phyloP scores from a whole-genome alignment of 176 grass and related monocot genomes.

The Bromus sterilis region DNA sequence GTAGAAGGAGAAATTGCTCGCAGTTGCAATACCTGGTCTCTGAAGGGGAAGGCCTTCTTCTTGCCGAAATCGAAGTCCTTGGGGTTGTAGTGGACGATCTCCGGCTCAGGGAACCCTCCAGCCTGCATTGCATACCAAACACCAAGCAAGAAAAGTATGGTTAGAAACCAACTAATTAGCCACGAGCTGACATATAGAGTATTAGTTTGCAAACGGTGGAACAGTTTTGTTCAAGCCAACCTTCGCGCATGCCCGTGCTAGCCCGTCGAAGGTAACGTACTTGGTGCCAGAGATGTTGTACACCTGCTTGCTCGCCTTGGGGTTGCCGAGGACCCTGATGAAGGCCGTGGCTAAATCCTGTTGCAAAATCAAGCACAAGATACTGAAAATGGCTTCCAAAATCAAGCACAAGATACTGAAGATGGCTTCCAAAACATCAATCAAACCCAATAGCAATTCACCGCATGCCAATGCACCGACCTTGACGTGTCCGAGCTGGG shows the following conservation, averaged over 20 bases:
- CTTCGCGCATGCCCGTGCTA: conserved; percentile 91
- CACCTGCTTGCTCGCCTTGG: conserved; percentile 86
- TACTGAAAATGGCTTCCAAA: not conserved
- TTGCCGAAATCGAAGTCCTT: conserved; percentile 98
- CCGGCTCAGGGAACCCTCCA: conserved; percentile 82
- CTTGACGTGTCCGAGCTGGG: conserved; percentile 98
- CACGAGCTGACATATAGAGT: not conserved
- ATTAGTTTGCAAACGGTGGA: not conserved
- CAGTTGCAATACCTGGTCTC: conserved; percentile 69
- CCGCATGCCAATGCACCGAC: not conserved
- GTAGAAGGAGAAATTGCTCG: not conserved
- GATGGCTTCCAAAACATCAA: not conserved
- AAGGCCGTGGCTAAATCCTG: conserved; percentile 82
- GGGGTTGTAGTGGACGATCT: conserved; percentile 82
- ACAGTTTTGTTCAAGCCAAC: conserved; percentile 24
- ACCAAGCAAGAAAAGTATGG: not conserved
- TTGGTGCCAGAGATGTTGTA: conserved; percentile 95
- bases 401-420: not conserved
- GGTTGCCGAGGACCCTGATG: conserved; percentile 53
- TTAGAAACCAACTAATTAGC: not conserved
- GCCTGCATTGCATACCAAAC: conserved; percentile 40
- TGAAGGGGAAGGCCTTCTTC: conserved; percentile 94
- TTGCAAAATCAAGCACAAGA: not conserved
- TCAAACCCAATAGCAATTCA: not conserved
- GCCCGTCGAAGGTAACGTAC: conserved; percentile 94